Evolutionary conservation across 257 asterid species (phyloP).

Genomic region (Nyctanthes arbortristis): DNA sequence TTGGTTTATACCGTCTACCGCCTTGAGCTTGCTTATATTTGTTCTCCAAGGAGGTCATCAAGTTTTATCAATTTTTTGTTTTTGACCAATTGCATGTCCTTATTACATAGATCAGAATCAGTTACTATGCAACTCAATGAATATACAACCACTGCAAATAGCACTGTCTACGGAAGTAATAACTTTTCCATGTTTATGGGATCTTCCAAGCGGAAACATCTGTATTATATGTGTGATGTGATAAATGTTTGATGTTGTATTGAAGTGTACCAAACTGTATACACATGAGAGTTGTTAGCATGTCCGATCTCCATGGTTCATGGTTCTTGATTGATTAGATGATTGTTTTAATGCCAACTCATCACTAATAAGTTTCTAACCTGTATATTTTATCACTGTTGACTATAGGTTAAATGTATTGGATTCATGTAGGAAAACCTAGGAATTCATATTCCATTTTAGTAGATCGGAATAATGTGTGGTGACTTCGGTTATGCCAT

Average conservation of each 20-base stretch:
- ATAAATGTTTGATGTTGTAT: background rate
- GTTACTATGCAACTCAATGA: background rate
- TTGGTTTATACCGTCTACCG: background rate
- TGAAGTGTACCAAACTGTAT: background rate
- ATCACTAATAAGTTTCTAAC: background rate
- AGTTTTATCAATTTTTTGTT: background rate
- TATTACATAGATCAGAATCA: background rate
- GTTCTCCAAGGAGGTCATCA: background rate
- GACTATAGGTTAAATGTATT: background rate
- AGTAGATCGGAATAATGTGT: too few relatives aligned
- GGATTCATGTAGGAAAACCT: background rate
- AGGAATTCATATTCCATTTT: background rate
- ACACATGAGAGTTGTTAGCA: background rate
- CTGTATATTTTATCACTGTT: background rate
- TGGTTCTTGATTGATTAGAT: background rate
- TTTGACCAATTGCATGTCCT: background rate
- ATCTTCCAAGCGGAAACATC: background rate
- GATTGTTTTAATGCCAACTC: background rate
- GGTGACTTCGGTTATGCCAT: too few relatives aligned
- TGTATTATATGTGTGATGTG: too few relatives aligned
- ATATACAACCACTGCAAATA: background rate
- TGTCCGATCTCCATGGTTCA: background rate
- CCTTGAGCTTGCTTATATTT: slow-evolving; percentile 7
- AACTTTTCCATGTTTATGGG: background rate
- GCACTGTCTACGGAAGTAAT: background rate